Percentiles rank a stretch among this genome's conserved stretches.
Conservation (phyloP, 768 basidiomycete genomes). For the Postia placenta region DNA sequence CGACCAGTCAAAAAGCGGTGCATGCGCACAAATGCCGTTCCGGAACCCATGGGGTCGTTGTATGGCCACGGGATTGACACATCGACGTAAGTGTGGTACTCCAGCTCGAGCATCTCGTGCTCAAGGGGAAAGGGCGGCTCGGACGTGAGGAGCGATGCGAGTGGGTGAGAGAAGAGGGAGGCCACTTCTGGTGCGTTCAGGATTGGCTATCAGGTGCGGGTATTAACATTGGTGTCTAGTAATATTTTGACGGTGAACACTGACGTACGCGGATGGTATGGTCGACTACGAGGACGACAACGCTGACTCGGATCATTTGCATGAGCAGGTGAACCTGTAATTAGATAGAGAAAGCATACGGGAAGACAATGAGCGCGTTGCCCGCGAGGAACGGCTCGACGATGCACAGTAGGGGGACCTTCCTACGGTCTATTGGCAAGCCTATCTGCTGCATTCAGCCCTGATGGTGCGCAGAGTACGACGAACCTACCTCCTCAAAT, state of each 20-base stretch:
- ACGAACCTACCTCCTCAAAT: conserved; percentile 69
- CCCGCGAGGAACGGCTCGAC: conserved; percentile 77
- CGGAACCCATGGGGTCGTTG: too few relatives aligned
- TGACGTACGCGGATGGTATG: conserved; percentile 57
- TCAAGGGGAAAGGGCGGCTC: conserved; percentile 52
- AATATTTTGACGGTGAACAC: not conserved
- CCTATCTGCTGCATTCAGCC: conserved; percentile 55
- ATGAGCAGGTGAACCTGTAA: not conserved
- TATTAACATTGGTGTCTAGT: not conserved
- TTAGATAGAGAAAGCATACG: conserved; percentile 43
- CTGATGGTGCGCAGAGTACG: not conserved
- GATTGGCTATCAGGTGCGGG: conserved; percentile 48
- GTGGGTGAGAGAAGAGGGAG: conserved; percentile 81
- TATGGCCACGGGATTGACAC: conserved; percentile 35
- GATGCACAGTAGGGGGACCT: conserved; percentile 70
- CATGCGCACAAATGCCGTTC: conserved; percentile 40
- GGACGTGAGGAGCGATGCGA: conserved; percentile 62
- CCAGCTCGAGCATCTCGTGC: conserved; percentile 45
- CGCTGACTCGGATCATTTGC: conserved; percentile 42
- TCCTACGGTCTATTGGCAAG: conserved; percentile 62
- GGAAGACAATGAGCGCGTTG: conserved; percentile 70
- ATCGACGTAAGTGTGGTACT: conserved; percentile 65
- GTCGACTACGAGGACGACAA: conserved; percentile 82
- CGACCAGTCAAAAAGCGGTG: conserved; percentile 85
- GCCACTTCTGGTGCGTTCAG: conserved; percentile 76